These are phyloP conservation scores for Coemansia sp. DNA, from an alignment of 192 early-diverging fungal species.

Conservation along the genomic window DNA sequence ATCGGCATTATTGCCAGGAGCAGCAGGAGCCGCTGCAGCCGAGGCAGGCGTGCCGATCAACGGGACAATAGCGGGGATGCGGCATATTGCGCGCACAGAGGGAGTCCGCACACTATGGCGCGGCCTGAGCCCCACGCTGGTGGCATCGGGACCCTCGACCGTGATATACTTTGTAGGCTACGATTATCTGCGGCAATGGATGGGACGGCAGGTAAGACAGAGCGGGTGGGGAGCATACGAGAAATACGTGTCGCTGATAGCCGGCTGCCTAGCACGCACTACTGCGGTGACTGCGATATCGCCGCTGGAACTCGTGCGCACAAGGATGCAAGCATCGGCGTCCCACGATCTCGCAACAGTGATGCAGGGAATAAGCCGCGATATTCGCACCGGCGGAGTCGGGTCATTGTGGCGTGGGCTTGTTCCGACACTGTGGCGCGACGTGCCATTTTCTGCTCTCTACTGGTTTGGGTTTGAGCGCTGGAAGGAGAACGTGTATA, in stretches of 20 bases:
- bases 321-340: conserved; percentile 79
- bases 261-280: conserved; percentile 77
- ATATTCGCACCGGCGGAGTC: conserved; percentile 62
- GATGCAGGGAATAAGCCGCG: conserved; percentile 56
- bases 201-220: conserved; percentile 25
- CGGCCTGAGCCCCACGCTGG: conserved; percentile 80
- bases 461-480: conserved; percentile 91
- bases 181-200: conserved; percentile 71
- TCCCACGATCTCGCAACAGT: conserved; percentile 61
- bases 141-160: conserved; percentile 87
- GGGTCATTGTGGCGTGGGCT: conserved; percentile 81
- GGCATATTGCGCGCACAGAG: conserved; percentile 76
- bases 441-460: conserved; percentile 93
- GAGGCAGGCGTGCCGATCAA: conserved; percentile 13
- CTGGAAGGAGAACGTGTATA: conserved; percentile 57
- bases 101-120: conserved; percentile 80
- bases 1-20: conserved; percentile 10
- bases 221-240: conserved; percentile 36
- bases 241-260: conserved; percentile 65
- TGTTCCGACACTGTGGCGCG: conserved; percentile 84
- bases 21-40: not conserved
- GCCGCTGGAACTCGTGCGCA: conserved; percentile 88
- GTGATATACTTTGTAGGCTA: conserved; percentile 95
- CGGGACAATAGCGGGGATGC: conserved; percentile 65
- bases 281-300: conserved; percentile 76